Evolutionary conservation across 2,329 filamentous ascomycete genomes (phyloP).

Genomic region (Arachnopeziza araneosa): DNA sequence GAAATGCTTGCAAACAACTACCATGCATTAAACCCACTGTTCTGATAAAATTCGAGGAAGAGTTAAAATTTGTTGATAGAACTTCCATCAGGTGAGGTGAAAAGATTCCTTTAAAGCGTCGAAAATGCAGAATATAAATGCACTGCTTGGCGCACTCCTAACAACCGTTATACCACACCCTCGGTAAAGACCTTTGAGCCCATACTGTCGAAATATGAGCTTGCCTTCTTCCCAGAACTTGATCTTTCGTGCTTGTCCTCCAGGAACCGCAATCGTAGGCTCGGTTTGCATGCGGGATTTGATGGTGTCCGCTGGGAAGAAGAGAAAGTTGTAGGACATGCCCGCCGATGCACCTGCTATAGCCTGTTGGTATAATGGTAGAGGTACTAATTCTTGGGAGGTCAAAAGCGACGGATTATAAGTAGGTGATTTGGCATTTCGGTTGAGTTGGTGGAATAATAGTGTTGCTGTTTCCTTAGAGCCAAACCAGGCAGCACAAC

Average conservation of each 20-base stretch:
- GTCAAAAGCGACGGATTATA: slow-evolving; percentile 3
- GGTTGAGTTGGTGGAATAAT: slow-evolving; percentile 36
- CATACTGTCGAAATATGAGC: slow-evolving; percentile 75
- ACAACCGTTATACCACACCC: slow-evolving; percentile 92
- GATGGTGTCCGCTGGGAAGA: slow-evolving; percentile 95
- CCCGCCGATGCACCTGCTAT: slow-evolving; percentile 81
- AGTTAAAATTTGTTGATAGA: not conserved
- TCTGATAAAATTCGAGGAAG: not conserved
- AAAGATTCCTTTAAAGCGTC: slow-evolving; percentile 75
- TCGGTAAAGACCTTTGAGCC: slow-evolving; percentile 79
- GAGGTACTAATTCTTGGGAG: slow-evolving; percentile 38
- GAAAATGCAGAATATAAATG: slow-evolving; percentile 95
- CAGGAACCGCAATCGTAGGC: slow-evolving; percentile 47
- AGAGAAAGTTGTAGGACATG: slow-evolving; percentile 92
- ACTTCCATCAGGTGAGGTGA: slow-evolving; percentile 28
- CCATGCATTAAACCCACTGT: not conserved
- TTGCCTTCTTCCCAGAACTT: slow-evolving; percentile 69
- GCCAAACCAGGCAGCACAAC: slow-evolving; percentile 92
- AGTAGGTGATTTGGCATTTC: slow-evolving; percentile 23
- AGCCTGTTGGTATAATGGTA: slow-evolving; percentile 84
- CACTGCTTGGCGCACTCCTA: slow-evolving; percentile 88
- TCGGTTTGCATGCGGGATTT: slow-evolving; percentile 92
- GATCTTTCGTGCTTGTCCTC: slow-evolving; percentile 39
- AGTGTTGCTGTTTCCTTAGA: slow-evolving; percentile 73
- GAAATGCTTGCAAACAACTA: not conserved